A percentile compares a stretch with the other conserved stretches of the same genome.
These are phyloP conservation scores for Coemansia sp. DNA, from an alignment of 192 early-diverging fungal species.

Conservation along the genomic window DNA sequence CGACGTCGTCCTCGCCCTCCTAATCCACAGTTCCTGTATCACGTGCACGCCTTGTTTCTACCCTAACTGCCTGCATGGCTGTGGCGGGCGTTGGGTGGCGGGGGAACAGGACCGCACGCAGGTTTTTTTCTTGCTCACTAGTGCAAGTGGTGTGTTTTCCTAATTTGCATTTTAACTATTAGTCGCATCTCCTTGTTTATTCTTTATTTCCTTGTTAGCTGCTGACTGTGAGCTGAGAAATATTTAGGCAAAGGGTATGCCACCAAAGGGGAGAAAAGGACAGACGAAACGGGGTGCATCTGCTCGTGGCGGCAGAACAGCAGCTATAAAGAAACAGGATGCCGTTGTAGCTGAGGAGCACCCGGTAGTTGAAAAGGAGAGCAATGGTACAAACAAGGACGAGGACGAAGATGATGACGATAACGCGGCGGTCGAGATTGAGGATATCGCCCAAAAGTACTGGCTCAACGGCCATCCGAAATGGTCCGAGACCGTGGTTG, in stretches of 20 bases:
- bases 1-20: neutral
- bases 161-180: neutral
- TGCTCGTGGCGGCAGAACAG: neutral
- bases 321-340: neutral
- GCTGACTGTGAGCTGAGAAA: neutral
- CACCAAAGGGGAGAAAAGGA: neutral
- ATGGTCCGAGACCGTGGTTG: slow-evolving; percentile 15
- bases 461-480: slow-evolving; percentile 13
- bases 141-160: neutral
- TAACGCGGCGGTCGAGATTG: neutral
- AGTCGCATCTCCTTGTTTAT: too few relatives aligned
- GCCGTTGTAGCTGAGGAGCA: neutral
- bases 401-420: neutral
- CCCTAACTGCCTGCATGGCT: neutral
- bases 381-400: neutral
- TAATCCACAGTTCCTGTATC: neutral
- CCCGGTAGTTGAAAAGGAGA: too few relatives aligned
- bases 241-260: slow-evolving; percentile 1
- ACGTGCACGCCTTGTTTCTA: neutral
- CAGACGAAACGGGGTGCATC: neutral
- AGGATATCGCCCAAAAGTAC: slow-evolving; percentile 11
- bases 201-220: neutral
- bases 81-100: neutral
- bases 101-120: too few relatives aligned
- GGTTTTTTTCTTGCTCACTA: neutral